Base-by-base conservation (phyloP, 768 basidiomycete species). In the Termitomyces sp. region DNA sequence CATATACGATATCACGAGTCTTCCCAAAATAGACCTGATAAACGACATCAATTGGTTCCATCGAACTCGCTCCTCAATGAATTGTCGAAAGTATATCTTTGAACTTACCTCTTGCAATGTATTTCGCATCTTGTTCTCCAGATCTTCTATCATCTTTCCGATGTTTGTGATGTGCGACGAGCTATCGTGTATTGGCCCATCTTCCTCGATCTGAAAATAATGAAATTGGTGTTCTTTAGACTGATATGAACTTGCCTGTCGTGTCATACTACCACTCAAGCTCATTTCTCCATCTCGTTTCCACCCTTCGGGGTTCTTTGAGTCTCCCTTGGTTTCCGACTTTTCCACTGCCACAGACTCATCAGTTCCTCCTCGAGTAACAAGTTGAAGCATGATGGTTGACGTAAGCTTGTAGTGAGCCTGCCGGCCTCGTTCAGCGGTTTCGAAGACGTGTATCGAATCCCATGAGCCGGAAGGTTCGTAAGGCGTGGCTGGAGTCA, bases 101-200 rank as follows among this genome's bases (percentile, higher is more conserved):
- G 20, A 58, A 63, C 77, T 50, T 61, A 86, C 92, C 80, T 95
- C 93, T 74, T 94, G 91, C 52, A 99, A 80, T 59, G 94, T 78
- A 74, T 97, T 97, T 43, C 97, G 85, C 94, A 98, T 95, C 79
- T 98, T 98, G 73, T 96, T 94, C 76, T 99, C 97, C 93, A 96
- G 96, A 65, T 98, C 97, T 74, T 99, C 97, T 64, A 99, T 88
- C 88, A 98, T 90, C 66, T 83, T 84, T 5, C 97, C 97, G n/a
- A 89, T 88, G 74, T 98, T 98, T 47, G 86, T 84, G 61, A 99
- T 90, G 75, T 99, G 97, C 46, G 92, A 89, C 25, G 88, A 83
- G 46, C 82, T 72, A 66, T 92, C 91, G 40, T 91, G 87, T 56
- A 97, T 70, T 31, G 93, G 86, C 75, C 83, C 89, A 71, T 96